Conservation (phyloP, 352 stramenopile species). For the Phytophthora pisi region DNA sequence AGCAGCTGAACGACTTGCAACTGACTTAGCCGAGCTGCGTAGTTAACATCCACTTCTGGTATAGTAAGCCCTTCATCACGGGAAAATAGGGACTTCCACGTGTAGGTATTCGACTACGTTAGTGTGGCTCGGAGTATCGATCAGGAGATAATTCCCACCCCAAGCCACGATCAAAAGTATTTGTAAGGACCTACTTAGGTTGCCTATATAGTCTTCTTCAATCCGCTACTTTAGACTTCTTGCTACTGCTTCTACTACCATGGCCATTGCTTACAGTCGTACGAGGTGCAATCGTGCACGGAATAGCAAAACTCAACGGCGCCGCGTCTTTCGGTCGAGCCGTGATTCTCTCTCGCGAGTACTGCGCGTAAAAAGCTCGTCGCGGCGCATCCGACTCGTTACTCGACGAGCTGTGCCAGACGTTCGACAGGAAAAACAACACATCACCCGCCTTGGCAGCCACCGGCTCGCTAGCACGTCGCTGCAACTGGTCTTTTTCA, state of each 20-base stretch:
- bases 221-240: constrained; percentile 1
- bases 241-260: background rate
- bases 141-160: no score
- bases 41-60: no score
- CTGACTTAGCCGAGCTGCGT: no score
- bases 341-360: constrained; percentile 56
- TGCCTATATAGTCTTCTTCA: background rate
- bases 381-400: constrained; percentile 51
- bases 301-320: constrained; percentile 78
- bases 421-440: constrained; percentile 73
- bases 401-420: constrained; percentile 74
- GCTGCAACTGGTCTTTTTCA: constrained; percentile 4
- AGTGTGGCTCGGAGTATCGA: no score
- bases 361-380: constrained; percentile 79
- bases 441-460: constrained; percentile 44
- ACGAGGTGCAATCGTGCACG: constrained; percentile 25
- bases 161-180: no score
- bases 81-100: no score
- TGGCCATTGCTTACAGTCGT: background rate
- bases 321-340: constrained; percentile 35
- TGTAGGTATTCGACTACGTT: no score
- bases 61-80: no score
- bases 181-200: no score
- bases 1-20: no score
- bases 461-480: constrained; percentile 38